Percentiles rank a stretch among this genome's conserved stretches.
These are phyloP conservation scores for Puccinia triticina DNA, from an alignment of 1,284 basidiomycete species.

Conservation along the genomic window DNA sequence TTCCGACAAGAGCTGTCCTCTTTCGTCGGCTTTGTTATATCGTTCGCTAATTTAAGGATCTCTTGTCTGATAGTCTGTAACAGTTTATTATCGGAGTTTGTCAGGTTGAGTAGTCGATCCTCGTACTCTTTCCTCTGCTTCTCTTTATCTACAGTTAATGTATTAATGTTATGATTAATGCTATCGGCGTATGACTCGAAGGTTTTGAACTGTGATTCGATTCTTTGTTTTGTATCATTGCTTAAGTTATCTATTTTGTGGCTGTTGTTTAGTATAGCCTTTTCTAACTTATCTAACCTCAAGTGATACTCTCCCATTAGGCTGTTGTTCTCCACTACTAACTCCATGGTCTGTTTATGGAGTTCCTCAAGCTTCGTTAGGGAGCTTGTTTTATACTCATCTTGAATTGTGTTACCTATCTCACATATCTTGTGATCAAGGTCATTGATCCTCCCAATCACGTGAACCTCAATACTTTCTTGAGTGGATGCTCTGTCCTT, in stretches of 20 bases:
- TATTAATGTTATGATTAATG: neutral
- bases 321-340: neutral
- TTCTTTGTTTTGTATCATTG: neutral
- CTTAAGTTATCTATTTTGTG: no score
- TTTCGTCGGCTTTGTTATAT: neutral
- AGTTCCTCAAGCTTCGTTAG: neutral
- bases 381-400: no score
- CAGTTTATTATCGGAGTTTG: conserved; percentile 3
- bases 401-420: no score
- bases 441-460: no score
- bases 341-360: neutral
- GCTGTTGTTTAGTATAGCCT: no score
- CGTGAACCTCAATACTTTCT: neutral
- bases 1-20: no score
- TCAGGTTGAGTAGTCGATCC: neutral
- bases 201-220: neutral
- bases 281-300: no score
- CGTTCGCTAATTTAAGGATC: neutral
- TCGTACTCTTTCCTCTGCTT: neutral
- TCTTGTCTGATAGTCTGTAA: neutral
- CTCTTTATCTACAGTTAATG: neutral
- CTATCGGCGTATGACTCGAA: neutral
- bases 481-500: no score
- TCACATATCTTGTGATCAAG: no score
- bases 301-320: no score